phyloP scores from a whole-genome alignment of 139 green algal species.

The Micractinium sp. region DNA sequence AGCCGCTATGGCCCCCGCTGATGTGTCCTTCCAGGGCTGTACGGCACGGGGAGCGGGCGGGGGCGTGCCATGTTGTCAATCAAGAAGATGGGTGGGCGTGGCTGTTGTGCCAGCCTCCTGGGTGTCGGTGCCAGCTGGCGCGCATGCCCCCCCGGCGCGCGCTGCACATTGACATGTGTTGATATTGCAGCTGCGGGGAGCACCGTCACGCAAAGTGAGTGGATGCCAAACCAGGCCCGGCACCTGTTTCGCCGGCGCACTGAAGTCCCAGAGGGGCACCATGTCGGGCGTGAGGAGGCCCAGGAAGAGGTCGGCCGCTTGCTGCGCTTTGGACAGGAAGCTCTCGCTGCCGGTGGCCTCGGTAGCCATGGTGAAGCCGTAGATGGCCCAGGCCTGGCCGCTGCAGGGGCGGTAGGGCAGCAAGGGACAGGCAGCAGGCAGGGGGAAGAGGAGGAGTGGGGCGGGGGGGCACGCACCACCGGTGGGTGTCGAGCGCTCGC shows the following conservation, averaged over 20 bases:
- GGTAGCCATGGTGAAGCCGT: background rate
- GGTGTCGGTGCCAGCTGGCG: no score
- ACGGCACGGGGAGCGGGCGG: background rate
- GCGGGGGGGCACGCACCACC: no score
- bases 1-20: background rate
- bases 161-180: background rate
- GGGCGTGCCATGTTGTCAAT: background rate
- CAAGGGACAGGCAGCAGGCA: no score
- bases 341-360: background rate
- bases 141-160: background rate
- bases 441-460: no score
- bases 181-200: no score
- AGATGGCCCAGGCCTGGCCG: constrained; percentile 4
- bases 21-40: background rate
- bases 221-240: background rate
- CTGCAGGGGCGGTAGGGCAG: background rate
- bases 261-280: constrained; percentile 7
- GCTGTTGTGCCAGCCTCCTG: no score
- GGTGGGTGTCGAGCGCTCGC: no score
- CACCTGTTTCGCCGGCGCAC: background rate
- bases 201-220: no score
- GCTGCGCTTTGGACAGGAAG: background rate
- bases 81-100: no score
- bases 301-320: background rate
- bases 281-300: background rate